These are phyloP conservation scores for Aspergillus uvarum DNA, from an alignment of 2,329 filamentous ascomycete genomes.

Conservation along the genomic window DNA sequence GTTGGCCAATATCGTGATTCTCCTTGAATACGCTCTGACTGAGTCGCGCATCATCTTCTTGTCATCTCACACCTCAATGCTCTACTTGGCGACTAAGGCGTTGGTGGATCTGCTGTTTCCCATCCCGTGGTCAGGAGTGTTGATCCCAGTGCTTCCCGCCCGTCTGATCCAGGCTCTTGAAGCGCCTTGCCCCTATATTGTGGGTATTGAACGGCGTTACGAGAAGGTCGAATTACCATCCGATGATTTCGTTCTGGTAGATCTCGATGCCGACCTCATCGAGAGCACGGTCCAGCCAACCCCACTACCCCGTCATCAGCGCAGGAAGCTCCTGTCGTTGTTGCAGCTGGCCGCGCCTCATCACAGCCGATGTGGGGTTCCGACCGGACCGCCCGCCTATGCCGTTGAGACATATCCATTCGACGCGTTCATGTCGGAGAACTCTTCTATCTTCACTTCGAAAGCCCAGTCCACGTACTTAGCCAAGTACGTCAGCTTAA, in stretches of 20 bases:
- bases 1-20: slow-evolving; percentile 84
- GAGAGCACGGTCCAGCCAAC: slow-evolving; percentile 78
- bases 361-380: slow-evolving; percentile 80
- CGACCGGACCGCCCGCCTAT: slow-evolving; percentile 86
- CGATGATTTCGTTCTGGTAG: slow-evolving; percentile 92
- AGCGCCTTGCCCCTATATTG: slow-evolving; percentile 94
- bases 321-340: slow-evolving; percentile 83
- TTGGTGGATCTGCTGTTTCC: slow-evolving; percentile 83
- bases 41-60: slow-evolving; percentile 95
- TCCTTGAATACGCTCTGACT: slow-evolving; percentile 89
- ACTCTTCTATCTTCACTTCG: slow-evolving; percentile 73
- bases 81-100: slow-evolving; percentile 89
- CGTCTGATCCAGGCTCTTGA: slow-evolving; percentile 87
- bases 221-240: slow-evolving; percentile 66
- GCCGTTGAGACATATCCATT: slow-evolving; percentile 90
- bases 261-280: slow-evolving; percentile 87
- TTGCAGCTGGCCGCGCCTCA: slow-evolving; percentile 89
- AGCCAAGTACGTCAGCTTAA: slow-evolving; percentile 83
- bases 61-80: slow-evolving; percentile 93
- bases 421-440: slow-evolving; percentile 86
- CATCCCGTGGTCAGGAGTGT: slow-evolving; percentile 87
- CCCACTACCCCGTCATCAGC: slow-evolving; percentile 79
- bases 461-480: slow-evolving; percentile 69
- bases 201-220: slow-evolving; percentile 91
- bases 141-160: slow-evolving; percentile 87